Evolutionary conservation across 1,284 basidiomycete species (phyloP), one percentile per base, ranked within the genome.

Genomic region (Trametes pubescens): DNA sequence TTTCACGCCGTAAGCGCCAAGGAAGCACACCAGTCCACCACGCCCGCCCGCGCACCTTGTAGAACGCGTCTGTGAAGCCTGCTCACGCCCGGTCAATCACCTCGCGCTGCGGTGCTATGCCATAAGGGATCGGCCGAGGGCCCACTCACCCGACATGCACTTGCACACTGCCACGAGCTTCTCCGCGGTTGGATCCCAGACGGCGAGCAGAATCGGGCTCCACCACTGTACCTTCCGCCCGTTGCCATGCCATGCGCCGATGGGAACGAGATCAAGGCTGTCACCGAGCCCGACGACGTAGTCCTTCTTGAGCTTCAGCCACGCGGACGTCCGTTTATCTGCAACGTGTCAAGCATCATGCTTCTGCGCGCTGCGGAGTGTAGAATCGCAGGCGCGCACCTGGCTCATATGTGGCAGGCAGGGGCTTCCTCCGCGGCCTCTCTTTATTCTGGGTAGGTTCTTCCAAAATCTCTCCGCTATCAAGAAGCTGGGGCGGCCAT

Each of bases 201-300:
- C 77, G 10, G 91, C 95, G 35, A 98, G 84, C 14, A 98, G 81
- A 70, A 98, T 89, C 0, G 96, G 96, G 66, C 89, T 92, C 94
- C 95, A 98, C 95, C 95, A 98, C 32, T 87, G 85, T 10, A 90
- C 91, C 78, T 98, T 98, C 38, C 95, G 81, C n/a, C 96, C 96
- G 76, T 91, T 92, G 48, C 96, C 96, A 79, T 96, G 89, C 94
- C 84, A 82, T 43, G 89, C 93, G 1, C 88, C 95, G 49, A 96
- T 75, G 37, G 95, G 77, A 2, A 89, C 87, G 60, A 96, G 82
- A 76, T 96, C 93, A 47, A 95, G 75, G 34, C 87, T 86, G 76
- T 97, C 95, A 1, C 74, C 73, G 29, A 77, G 82, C 2, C 90
- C 90, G 1, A 86, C 86, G 55, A 97, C 92, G 72, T 95, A 96